Evolutionary conservation across 2,329 filamentous ascomycete species (phyloP), one percentile per base, ranked within the genome.

Genomic region (Sporothrix protearum): DNA sequence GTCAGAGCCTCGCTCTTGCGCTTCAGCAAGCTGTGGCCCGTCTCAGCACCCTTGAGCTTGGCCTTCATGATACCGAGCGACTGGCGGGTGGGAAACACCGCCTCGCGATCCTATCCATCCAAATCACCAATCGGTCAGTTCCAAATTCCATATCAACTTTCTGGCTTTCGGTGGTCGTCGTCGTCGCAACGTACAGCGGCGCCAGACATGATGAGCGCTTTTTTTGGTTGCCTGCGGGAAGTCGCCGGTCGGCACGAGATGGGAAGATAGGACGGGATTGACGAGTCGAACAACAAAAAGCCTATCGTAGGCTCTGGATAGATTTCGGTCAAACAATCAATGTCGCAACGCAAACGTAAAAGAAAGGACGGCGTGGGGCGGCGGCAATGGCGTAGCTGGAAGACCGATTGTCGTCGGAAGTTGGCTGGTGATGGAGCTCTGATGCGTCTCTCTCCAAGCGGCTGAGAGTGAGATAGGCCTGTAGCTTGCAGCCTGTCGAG

Each of bases 1-100:
- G 96, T 99, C 74, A 99, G 85, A 77, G 96, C 96, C 83, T 99
- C 96, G 81, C 94, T 97, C 86, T 99, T 99, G 79, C 96, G 88
- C 86, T 99, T 99, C 75, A 99, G 85, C 80, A 99, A 85, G 81
- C 92, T 97, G 84, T 99, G 95, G 66, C 96, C 96, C 61, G 89
- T 93, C 81, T 95, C 91, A 71, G 92, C 92, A 74, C 92, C 95
- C 86, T 98, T 98, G 79, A 99, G 89, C 86, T 99, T 99, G 76
- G 91, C 89, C 84, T 98, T 98, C 95, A 99, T 99, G 80, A 96
- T 83, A 75, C 94, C 94, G 83, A 99, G 86, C 81, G 94, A 97
- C 86, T 99, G 96, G 79, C 96, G 93, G 80, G 96, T 99, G 78
- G 96, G 93, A 83, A 99, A 99, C 83, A 99, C 95, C 79, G 94